Evolutionary conservation across 495 filamentous ascomycete genomes (phyloP).

Genomic region (Poronia punctata): DNA sequence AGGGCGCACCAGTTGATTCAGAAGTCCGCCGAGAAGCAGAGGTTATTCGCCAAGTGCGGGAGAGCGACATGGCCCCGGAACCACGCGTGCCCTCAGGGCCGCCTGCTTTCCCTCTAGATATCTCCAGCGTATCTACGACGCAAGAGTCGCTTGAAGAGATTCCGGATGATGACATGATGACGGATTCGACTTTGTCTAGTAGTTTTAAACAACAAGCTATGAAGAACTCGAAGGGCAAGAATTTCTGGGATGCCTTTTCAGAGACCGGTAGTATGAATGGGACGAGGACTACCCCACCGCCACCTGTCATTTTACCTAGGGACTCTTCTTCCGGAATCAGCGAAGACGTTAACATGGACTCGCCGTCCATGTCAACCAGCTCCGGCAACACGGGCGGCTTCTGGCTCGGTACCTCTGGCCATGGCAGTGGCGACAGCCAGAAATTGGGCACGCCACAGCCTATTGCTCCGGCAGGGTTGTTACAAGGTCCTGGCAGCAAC

Average conservation of each 20-base stretch:
- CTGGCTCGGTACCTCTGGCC: slow-evolving; percentile 6
- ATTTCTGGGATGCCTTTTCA: slow-evolving; percentile 76
- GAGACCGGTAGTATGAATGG: slow-evolving; percentile 43
- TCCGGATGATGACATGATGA: slow-evolving; percentile 55
- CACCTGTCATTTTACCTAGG: slow-evolving; percentile 45
- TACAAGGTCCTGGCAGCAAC: slow-evolving; percentile 17
- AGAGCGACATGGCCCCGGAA: slow-evolving; percentile 54
- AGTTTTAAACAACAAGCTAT: slow-evolving; percentile 67
- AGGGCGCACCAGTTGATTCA: slow-evolving; percentile 76
- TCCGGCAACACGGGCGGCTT: slow-evolving; percentile 16
- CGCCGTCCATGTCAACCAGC: slow-evolving; percentile 51
- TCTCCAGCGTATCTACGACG: slow-evolving; percentile 31
- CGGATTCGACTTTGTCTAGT: slow-evolving; percentile 48
- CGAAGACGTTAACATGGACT: slow-evolving; percentile 74
- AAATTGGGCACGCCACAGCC: slow-evolving; percentile 38
- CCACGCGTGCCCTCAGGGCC: slow-evolving; percentile 21
- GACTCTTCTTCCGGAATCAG: slow-evolving; percentile 56
- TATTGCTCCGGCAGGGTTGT: slow-evolving; percentile 31
- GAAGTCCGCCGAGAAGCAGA: slow-evolving; percentile 90
- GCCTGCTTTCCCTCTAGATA: slow-evolving; percentile 12
- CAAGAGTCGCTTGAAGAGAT: slow-evolving; percentile 50
- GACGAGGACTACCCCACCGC: slow-evolving; percentile 58
- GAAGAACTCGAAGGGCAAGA: slow-evolving; percentile 60
- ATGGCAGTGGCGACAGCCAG: slow-evolving; percentile 15
- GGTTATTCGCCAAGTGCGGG: slow-evolving; percentile 87